Percentiles rank a stretch among this genome's conserved stretches.
Evolutionary conservation across 192 early-diverging fungal genomes (phyloP).

Genomic region (Linnemannia zychae): DNA sequence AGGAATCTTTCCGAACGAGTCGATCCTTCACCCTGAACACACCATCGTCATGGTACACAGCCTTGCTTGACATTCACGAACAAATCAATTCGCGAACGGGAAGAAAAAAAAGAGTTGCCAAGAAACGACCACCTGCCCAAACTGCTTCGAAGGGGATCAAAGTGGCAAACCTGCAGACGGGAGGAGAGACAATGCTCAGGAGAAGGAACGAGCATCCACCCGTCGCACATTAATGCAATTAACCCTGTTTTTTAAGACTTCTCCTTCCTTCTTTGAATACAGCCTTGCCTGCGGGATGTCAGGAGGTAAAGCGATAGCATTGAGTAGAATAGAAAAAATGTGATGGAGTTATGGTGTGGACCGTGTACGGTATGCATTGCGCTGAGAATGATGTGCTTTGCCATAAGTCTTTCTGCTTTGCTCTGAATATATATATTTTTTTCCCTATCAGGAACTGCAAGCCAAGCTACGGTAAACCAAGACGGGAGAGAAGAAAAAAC

Average conservation of each 20-base stretch:
- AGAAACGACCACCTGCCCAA: constrained; percentile 3
- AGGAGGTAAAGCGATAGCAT: background rate
- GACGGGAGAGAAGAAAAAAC: background rate
- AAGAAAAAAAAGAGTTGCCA: constrained; percentile 6
- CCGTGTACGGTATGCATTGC: too few relatives aligned
- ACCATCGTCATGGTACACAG: constrained; percentile 1
- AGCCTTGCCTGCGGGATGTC: background rate
- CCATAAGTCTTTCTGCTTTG: background rate
- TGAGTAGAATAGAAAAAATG: background rate
- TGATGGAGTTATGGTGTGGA: too few relatives aligned
- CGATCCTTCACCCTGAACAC: background rate
- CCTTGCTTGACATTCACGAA: background rate
- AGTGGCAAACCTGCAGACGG: background rate
- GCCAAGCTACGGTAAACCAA: background rate
- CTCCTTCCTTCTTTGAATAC: background rate
- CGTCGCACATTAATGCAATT: constrained; percentile 35
- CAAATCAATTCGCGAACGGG: background rate
- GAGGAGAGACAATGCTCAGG: constrained; percentile 2
- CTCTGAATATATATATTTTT: background rate
- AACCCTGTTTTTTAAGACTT: background rate
- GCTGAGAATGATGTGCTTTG: too few relatives aligned
- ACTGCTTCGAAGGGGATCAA: background rate
- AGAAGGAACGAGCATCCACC: background rate
- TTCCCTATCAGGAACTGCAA: background rate
- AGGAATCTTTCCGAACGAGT: constrained; percentile 14